Percentiles rank a stretch among this genome's conserved stretches.
Evolutionary conservation across 495 filamentous ascomycete species (phyloP).

Genomic region (Terfezia boudieri): DNA sequence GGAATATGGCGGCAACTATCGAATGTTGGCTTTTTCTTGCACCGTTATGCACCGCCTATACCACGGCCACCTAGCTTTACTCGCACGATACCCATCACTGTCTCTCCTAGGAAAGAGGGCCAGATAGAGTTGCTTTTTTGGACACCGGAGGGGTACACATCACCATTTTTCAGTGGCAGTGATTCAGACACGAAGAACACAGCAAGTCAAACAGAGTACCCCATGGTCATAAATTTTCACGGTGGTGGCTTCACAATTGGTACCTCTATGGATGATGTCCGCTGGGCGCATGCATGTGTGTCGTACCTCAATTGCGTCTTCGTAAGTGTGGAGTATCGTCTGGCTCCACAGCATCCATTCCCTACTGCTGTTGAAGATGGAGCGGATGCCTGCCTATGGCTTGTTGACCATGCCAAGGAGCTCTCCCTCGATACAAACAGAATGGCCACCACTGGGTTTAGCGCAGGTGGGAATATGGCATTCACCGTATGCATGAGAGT

Average conservation of each 20-base stretch:
- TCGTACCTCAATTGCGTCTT: constrained; percentile 35
- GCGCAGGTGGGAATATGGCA: constrained; percentile 65
- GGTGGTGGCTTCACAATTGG: constrained; percentile 64
- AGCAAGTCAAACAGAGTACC: constrained; percentile 9
- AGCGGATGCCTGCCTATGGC: constrained; percentile 43
- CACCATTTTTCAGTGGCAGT: not conserved
- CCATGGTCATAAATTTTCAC: constrained; percentile 52
- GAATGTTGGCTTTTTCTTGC: constrained; percentile 55
- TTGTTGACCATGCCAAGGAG: constrained; percentile 35
- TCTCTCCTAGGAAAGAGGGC: constrained; percentile 28
- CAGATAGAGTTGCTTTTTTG: constrained; percentile 59
- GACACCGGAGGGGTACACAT: constrained; percentile 35
- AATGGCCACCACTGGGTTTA: constrained; percentile 65
- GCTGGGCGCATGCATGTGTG: constrained; percentile 38
- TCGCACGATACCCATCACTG: constrained; percentile 36
- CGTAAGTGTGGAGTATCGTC: constrained; percentile 50
- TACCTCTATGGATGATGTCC: constrained; percentile 43
- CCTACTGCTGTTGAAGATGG: constrained; percentile 57
- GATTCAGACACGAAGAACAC: not conserved
- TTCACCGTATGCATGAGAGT: constrained; percentile 60
- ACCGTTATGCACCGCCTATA: constrained; percentile 41
- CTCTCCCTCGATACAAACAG: constrained; percentile 33
- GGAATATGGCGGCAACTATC: constrained; percentile 57
- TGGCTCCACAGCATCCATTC: constrained; percentile 58
- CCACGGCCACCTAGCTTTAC: constrained; percentile 47